A percentile compares a stretch with the other conserved stretches of the same genome.
These are phyloP conservation scores for Arctium lappa DNA, from an alignment of 129 eudicot species.

Conservation along the genomic window DNA sequence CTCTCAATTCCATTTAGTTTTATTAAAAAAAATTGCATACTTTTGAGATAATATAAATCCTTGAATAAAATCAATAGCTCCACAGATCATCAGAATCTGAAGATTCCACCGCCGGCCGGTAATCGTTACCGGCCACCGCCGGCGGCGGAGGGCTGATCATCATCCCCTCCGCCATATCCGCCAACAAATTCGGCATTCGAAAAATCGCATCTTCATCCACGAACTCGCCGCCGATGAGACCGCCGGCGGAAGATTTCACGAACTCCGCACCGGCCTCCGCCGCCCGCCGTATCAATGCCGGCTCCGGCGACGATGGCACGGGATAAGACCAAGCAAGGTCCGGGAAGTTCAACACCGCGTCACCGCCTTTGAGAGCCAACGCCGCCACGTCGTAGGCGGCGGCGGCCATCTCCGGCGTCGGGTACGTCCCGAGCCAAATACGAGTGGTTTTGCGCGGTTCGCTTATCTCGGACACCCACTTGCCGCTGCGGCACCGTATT, in stretches of 20 bases:
- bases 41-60: no score
- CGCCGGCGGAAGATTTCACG: not conserved
- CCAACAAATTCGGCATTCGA: conserved; percentile 42
- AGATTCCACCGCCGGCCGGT: not conserved
- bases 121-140: not conserved
- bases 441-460: conserved; percentile 49
- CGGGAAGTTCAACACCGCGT: conserved; percentile 36
- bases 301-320: conserved; percentile 23
- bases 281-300: conserved; percentile 28
- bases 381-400: conserved; percentile 54
- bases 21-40: not conserved
- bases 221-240: conserved; percentile 16
- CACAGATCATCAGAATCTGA: conserved; percentile 3
- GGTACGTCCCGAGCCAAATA: conserved; percentile 50
- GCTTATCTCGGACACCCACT: conserved; percentile 54
- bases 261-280: conserved; percentile 42
- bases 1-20: not conserved
- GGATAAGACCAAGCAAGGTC: conserved; percentile 6
- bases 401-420: conserved; percentile 56
- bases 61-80: not conserved
- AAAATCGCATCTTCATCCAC: conserved; percentile 47
- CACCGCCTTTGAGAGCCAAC: conserved; percentile 36
- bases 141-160: conserved; percentile 40
- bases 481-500: conserved; percentile 43
- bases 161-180: conserved; percentile 58